Conservation (phyloP, 2,329 filamentous ascomycete species). For the Drechslera avenae region DNA sequence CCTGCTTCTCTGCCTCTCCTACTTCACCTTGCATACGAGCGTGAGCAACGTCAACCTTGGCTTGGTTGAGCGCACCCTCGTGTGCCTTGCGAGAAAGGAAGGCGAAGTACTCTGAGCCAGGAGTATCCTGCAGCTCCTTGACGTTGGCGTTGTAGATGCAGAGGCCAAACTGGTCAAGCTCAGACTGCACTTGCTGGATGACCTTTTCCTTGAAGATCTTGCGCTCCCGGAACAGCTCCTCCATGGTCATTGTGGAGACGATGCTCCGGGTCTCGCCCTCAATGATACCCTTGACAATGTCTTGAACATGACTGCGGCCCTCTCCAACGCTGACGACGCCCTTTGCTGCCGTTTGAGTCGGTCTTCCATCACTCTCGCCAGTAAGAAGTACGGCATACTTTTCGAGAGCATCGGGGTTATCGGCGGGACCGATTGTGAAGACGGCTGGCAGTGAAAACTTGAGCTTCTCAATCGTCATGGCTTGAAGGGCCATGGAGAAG, state of each 20-base stretch:
- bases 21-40: constrained; percentile 70
- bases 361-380: constrained; percentile 59
- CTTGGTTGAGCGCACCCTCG: constrained; percentile 83
- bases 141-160: constrained; percentile 72
- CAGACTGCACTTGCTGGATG: constrained; percentile 70
- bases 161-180: constrained; percentile 80
- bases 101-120: constrained; percentile 80
- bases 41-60: constrained; percentile 65
- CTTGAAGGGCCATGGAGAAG: constrained; percentile 80
- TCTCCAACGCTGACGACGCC: constrained; percentile 50
- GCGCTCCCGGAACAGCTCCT: constrained; percentile 81
- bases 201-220: constrained; percentile 76
- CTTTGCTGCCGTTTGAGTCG: constrained; percentile 37
- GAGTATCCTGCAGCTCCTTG: constrained; percentile 85
- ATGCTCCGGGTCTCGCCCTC: constrained; percentile 85
- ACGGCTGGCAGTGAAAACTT: constrained; percentile 82
- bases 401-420: constrained; percentile 70
- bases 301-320: constrained; percentile 71
- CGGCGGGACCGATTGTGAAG: constrained; percentile 82
- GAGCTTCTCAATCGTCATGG: constrained; percentile 88
- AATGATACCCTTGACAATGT: constrained; percentile 88
- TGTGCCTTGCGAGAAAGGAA: constrained; percentile 83
- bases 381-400: constrained; percentile 84
- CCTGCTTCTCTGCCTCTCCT: constrained; percentile 77
- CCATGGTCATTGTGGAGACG: constrained; percentile 89